Evolutionary conservation across 208 protist genomes (phyloP).

Genomic region (Wallacemonas sp.): DNA sequence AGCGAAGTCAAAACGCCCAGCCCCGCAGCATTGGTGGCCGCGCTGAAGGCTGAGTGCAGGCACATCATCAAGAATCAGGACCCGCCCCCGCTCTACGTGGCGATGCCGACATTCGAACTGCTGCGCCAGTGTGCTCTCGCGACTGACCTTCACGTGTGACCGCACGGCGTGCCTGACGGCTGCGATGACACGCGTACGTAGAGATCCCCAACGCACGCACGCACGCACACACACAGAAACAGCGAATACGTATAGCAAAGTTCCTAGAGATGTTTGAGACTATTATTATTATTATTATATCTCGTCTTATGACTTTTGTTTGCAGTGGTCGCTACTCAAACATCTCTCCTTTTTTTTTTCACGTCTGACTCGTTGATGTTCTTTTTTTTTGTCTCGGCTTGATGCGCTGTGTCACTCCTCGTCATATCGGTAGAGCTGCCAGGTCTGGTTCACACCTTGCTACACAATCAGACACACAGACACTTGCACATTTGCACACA

Average conservation of each 20-base stretch:
- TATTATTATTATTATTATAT: neutral
- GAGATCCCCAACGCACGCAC: too few species aligned
- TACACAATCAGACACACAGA: too few species aligned
- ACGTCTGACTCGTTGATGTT: constrained; percentile 2
- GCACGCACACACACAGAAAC: neutral
- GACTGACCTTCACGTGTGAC: neutral
- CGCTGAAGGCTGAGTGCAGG: neutral
- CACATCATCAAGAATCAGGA: constrained; percentile 21
- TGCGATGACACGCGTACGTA: too few species aligned
- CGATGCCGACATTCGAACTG: constrained; percentile 21
- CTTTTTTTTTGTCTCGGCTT: too few species aligned
- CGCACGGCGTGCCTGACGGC: too few species aligned
- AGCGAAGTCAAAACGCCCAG: too few species aligned
- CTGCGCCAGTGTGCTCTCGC: constrained; percentile 24
- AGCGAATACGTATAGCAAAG: neutral
- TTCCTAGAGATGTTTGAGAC: neutral
- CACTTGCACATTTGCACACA: too few species aligned
- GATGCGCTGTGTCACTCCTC: too few species aligned
- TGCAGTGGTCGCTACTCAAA: neutral
- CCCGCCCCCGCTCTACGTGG: constrained; percentile 49
- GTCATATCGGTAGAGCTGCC: too few species aligned
- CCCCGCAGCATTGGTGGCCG: neutral
- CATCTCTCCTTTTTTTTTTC: constrained; percentile 22
- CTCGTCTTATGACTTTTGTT: neutral
- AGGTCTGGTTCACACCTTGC: too few species aligned